Conservation (phyloP, 2,329 filamentous ascomycete species). For the Calonectria montana region DNA sequence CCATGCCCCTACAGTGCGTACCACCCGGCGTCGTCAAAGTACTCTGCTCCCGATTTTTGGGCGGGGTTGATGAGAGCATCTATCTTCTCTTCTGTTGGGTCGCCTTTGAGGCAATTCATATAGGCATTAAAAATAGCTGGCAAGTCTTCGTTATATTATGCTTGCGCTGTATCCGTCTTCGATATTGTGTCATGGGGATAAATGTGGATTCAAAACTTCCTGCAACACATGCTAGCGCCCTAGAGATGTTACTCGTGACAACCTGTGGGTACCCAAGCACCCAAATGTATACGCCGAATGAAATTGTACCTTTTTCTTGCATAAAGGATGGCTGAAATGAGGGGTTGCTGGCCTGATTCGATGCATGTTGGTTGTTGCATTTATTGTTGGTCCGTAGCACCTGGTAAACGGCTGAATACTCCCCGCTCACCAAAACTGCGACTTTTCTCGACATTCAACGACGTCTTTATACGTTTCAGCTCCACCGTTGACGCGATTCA, state of each 20-base stretch:
- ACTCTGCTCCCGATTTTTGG: conserved; percentile 46
- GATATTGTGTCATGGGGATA: conserved; percentile 42
- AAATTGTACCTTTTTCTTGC: no score
- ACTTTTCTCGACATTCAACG: conserved; percentile 1
- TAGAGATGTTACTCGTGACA: no score
- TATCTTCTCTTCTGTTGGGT: conserved; percentile 49
- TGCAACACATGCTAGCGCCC: not conserved
- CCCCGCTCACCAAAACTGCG: conserved; percentile 12
- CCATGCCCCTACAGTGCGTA: conserved; percentile 50
- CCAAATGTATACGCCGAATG: no score
- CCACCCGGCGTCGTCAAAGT: conserved; percentile 52
- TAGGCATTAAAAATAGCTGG: conserved; percentile 53
- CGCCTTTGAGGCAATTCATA: conserved; percentile 54
- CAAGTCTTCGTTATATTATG: conserved; percentile 45
- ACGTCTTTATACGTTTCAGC: conserved; percentile 8
- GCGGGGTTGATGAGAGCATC: conserved; percentile 44
- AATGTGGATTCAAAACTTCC: conserved; percentile 37
- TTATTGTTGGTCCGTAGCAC: no score
- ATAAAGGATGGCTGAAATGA: no score
- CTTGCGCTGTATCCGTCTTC: conserved; percentile 42
- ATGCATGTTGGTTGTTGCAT: no score
- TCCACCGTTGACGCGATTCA: not conserved
- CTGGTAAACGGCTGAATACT: not conserved
- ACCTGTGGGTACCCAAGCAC: no score
- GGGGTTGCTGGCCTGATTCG: no score